Conservation (phyloP, 345 rosid species). For the Lepidium africanum region DNA sequence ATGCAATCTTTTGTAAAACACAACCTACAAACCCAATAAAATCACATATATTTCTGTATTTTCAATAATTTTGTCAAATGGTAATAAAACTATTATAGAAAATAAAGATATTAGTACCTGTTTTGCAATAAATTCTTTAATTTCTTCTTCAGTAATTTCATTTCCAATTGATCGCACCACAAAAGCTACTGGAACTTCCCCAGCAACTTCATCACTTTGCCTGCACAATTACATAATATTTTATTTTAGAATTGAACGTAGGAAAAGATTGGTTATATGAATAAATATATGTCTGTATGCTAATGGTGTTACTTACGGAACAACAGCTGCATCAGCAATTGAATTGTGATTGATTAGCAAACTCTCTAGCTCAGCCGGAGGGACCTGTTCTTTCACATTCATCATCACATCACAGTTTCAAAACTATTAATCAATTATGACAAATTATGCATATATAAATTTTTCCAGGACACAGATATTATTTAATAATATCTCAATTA, state of each 20-base stretch:
- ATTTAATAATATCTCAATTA: no score
- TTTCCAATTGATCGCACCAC: constrained; percentile 61
- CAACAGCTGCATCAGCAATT: constrained; percentile 86
- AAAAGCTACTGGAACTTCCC: constrained; percentile 90
- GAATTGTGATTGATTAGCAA: constrained; percentile 59
- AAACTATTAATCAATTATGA: background rate
- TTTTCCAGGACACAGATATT: no score
- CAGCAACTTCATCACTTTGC: constrained; percentile 79
- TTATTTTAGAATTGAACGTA: no score
- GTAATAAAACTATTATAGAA: background rate
- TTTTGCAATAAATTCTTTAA: constrained; percentile 67
- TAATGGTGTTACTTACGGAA: constrained; percentile 48
- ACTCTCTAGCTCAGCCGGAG: constrained; percentile 94
- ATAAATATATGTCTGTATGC: no score
- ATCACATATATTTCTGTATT: background rate
- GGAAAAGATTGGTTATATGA: no score
- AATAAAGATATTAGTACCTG: constrained; percentile 34
- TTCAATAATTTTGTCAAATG: background rate
- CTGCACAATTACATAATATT: constrained; percentile 5
- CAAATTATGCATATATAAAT: no score
- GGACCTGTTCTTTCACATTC: constrained; percentile 39
- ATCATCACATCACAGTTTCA: background rate
- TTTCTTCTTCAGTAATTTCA: constrained; percentile 51
- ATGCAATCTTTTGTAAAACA: constrained; percentile 80
- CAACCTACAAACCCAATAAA: constrained; percentile 38